phyloP scores from a whole-genome alignment of 2,329 filamentous ascomycete genomes.

The Elsinoe necatrix region DNA sequence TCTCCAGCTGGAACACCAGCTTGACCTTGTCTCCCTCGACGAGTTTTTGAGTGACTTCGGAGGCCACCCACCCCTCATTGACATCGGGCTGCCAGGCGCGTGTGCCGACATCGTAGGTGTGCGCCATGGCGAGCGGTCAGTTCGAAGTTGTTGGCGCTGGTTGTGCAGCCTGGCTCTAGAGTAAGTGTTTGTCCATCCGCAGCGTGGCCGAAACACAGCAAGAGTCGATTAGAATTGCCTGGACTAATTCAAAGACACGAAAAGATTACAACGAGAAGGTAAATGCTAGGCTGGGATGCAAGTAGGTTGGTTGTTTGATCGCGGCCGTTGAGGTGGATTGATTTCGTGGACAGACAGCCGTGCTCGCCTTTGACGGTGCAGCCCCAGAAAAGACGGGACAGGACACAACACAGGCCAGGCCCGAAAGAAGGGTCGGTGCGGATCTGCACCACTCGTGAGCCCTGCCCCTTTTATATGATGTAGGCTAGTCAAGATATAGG shows the following conservation, averaged over 20 bases:
- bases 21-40: slow-evolving; percentile 77
- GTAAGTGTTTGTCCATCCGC: slow-evolving; percentile 13
- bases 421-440: not conserved
- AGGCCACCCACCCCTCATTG: slow-evolving; percentile 94
- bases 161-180: not conserved
- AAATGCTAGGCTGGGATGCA: slow-evolving; percentile 15
- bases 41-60: slow-evolving; percentile 81
- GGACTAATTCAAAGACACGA: not conserved
- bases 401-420: not conserved
- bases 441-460: not conserved
- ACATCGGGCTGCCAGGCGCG: slow-evolving; percentile 96
- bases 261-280: not conserved
- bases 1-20: slow-evolving; percentile 80
- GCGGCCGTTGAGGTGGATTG: slow-evolving; percentile 11
- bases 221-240: not conserved
- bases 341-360: slow-evolving; percentile 2
- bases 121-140: slow-evolving; percentile 57
- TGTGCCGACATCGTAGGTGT: slow-evolving; percentile 92
- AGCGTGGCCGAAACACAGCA: not conserved
- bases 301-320: slow-evolving; percentile 5
- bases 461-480: too few species aligned
- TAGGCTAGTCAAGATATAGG: not conserved
- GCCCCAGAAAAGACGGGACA: not conserved
- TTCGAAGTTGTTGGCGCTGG: slow-evolving; percentile 8
- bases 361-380: not conserved